Evolutionary conservation across 768 basidiomycete genomes (phyloP).

Genomic region (Pleurotus ostreatus): DNA sequence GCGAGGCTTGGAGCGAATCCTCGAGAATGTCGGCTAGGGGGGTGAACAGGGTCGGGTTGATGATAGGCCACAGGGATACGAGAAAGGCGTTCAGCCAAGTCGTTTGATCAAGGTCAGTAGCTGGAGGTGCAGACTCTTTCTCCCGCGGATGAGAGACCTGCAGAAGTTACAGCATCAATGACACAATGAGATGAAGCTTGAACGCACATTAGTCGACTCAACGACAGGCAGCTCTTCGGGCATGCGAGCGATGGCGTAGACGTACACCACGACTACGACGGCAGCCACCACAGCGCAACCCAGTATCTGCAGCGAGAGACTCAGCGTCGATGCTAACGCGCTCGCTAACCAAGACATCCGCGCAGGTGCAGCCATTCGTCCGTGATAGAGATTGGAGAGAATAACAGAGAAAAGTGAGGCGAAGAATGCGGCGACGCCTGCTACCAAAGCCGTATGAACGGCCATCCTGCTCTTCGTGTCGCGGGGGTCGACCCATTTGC

Average conservation of each 20-base stretch:
- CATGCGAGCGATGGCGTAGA: background rate
- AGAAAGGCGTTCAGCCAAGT: constrained; percentile 66
- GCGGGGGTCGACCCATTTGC: constrained; percentile 30
- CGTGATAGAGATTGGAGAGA: constrained; percentile 16
- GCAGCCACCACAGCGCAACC: background rate
- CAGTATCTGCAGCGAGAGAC: background rate
- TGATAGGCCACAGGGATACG: constrained; percentile 63
- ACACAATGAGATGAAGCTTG: too few relatives aligned
- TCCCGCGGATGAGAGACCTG: background rate
- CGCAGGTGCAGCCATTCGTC: constrained; percentile 22
- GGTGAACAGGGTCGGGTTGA: constrained; percentile 65
- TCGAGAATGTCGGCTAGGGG: constrained; percentile 60
- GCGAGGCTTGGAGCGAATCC: constrained; percentile 51
- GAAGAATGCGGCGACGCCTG: constrained; percentile 23
- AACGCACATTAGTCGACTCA: too few relatives aligned
- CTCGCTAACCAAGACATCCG: constrained; percentile 13
- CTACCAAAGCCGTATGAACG: constrained; percentile 26
- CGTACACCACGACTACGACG: background rate
- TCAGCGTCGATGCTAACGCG: background rate
- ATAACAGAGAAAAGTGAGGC: constrained; percentile 20
- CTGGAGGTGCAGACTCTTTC: background rate
- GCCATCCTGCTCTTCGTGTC: constrained; percentile 25
- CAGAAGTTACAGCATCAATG: background rate
- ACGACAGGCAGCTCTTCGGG: background rate
- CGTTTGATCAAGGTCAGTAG: constrained; percentile 28